Conservation (phyloP, 2,329 filamentous ascomycete genomes). For the Magnaporthiopsis poae region DNA sequence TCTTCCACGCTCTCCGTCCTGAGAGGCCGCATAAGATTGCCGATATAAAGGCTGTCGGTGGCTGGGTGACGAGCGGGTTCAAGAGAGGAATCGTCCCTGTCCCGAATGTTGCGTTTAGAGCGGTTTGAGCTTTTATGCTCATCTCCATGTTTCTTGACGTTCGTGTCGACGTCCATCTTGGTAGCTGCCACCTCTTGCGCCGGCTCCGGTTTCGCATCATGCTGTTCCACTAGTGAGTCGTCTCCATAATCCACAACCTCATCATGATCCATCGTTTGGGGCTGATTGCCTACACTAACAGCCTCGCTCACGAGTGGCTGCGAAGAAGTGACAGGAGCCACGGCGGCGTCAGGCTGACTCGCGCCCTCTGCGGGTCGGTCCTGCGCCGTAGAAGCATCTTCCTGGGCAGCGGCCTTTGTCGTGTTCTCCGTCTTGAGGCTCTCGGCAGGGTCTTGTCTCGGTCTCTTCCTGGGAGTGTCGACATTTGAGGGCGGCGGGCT, state of each 20-base stretch:
- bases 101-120: neutral
- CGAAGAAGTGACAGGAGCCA: neutral
- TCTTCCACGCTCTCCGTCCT: conserved; percentile 56
- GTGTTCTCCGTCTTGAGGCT: neutral
- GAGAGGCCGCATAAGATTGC: conserved; percentile 79
- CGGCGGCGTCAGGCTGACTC: neutral
- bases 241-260: conserved; percentile 23
- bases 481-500: conserved; percentile 42
- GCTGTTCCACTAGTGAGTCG: conserved; percentile 3
- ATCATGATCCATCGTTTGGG: conserved; percentile 12
- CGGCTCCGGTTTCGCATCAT: neutral
- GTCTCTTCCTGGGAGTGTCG: conserved; percentile 31
- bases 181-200: neutral
- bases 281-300: conserved; percentile 7
- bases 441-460: conserved; percentile 14
- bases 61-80: conserved; percentile 58
- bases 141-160: neutral
- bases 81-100: conserved; percentile 24
- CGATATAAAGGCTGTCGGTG: conserved; percentile 75
- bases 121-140: neutral
- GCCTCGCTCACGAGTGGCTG: neutral
- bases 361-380: neutral
- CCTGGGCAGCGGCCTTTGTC: neutral
- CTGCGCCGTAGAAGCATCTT: neutral
- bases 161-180: conserved; percentile 4